These are phyloP conservation scores for Aspergillus diversus DNA, from an alignment of 495 filamentous ascomycete genomes.

Conservation along the genomic window DNA sequence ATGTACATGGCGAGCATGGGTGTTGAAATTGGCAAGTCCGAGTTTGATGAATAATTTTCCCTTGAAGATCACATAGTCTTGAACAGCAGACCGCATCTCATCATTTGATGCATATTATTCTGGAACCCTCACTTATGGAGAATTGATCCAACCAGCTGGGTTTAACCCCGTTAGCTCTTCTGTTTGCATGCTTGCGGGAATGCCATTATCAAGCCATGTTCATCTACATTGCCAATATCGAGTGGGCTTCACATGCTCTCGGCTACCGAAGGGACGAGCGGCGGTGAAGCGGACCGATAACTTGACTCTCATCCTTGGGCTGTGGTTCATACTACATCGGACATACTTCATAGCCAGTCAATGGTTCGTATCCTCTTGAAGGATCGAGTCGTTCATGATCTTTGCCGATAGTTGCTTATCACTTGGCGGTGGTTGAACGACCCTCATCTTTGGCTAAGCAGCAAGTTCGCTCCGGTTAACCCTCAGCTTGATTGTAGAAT, in stretches of 20 bases:
- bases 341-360: not conserved
- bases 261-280: slow-evolving; percentile 2
- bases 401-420: not conserved
- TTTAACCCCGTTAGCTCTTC: not conserved
- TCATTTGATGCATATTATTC: not conserved
- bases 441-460: too few relatives aligned
- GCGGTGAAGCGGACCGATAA: not conserved
- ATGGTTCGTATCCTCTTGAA: not conserved
- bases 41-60: not conserved
- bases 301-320: not conserved
- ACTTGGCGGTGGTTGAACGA: not conserved
- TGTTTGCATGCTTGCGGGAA: not conserved
- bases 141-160: not conserved
- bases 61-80: not conserved
- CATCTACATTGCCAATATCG: not conserved
- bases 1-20: not conserved
- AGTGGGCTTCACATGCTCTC: slow-evolving; percentile 10
- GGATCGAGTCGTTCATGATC: not conserved
- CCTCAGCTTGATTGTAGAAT: too few relatives aligned
- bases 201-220: not conserved
- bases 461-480: too few relatives aligned
- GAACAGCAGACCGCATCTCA: not conserved
- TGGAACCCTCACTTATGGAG: not conserved
- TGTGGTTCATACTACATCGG: not conserved
- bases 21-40: not conserved